These are phyloP conservation scores for Penicillium hesseltinei DNA, from an alignment of 2,329 filamentous ascomycete species.

Conservation along the genomic window DNA sequence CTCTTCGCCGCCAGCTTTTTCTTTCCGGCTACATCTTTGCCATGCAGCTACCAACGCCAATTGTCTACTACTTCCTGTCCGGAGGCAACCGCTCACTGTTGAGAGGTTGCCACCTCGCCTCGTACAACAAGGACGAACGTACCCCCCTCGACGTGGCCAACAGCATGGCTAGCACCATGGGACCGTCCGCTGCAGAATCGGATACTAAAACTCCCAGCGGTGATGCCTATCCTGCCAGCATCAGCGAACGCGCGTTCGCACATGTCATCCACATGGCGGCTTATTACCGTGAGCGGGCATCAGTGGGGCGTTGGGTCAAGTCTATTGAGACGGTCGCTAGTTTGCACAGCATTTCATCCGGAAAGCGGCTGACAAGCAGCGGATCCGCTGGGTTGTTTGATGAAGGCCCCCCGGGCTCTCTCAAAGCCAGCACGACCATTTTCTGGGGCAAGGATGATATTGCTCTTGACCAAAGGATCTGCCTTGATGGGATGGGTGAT, in stretches of 20 bases:
- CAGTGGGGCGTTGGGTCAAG: conserved; percentile 50
- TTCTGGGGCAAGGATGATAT: conserved; percentile 54
- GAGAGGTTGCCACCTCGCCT: conserved; percentile 40
- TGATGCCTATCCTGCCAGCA: conserved; percentile 43
- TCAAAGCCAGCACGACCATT: conserved; percentile 54
- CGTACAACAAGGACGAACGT: conserved; percentile 36
- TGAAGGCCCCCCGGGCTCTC: conserved; percentile 44
- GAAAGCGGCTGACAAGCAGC: conserved; percentile 35
- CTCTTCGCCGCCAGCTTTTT: conserved; percentile 49
- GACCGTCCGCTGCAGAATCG: conserved; percentile 50
- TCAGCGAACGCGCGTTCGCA: conserved; percentile 41
- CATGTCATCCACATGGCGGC: conserved; percentile 53
- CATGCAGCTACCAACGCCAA: conserved; percentile 50
- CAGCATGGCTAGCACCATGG: conserved; percentile 51
- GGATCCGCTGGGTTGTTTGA: conserved; percentile 45
- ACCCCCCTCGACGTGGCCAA: conserved; percentile 43
- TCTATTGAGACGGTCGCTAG: conserved; percentile 50
- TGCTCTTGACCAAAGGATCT: conserved; percentile 51
- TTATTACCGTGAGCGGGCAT: conserved; percentile 55
- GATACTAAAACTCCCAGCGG: conserved; percentile 30
- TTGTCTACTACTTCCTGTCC: conserved; percentile 46
- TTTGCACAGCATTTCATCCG: conserved; percentile 46
- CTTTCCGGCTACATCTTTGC: conserved; percentile 57
- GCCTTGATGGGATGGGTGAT: conserved; percentile 53
- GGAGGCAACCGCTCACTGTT: conserved; percentile 53